Conservation (phyloP, 2,329 filamentous ascomycete genomes). For the Calonectria honghensis region DNA sequence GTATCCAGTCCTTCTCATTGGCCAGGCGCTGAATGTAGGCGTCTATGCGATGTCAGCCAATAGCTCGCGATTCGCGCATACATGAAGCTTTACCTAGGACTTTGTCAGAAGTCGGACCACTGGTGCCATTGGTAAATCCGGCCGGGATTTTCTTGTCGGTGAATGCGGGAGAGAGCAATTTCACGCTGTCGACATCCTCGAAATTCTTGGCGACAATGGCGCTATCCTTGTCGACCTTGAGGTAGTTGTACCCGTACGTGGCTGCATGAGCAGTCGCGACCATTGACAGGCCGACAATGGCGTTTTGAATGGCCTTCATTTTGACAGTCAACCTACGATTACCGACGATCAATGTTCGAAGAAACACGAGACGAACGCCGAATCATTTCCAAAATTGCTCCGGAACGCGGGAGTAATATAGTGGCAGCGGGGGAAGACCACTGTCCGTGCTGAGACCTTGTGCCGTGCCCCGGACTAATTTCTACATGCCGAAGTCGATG, state of each 20-base stretch:
- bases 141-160: slow-evolving; percentile 2
- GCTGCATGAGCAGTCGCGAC: not conserved
- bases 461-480: slow-evolving; percentile 4
- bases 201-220: slow-evolving; percentile 31
- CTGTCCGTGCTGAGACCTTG: slow-evolving; percentile 22
- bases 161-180: slow-evolving; percentile 24
- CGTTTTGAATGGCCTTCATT: not conserved
- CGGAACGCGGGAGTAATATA: not conserved
- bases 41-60: slow-evolving; percentile 7
- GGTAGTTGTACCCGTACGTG: slow-evolving; percentile 23
- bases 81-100: slow-evolving; percentile 10
- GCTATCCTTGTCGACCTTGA: slow-evolving; percentile 20
- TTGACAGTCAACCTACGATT: not conserved
- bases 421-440: not conserved
- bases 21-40: slow-evolving; percentile 4
- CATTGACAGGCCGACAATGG: slow-evolving; percentile 16
- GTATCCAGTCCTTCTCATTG: slow-evolving; percentile 20
- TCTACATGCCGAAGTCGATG: not conserved
- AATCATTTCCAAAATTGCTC: not conserved
- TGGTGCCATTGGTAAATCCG: slow-evolving; percentile 29
- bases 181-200: slow-evolving; percentile 10
- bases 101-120: slow-evolving; percentile 21
- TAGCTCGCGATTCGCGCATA: too few relatives aligned
- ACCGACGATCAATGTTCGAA: not conserved
- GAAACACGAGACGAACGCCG: not conserved